Percentiles rank a stretch among this genome's conserved stretches.
phyloP scores from a whole-genome alignment of 129 eudicot species.

The Chrysanthemum seticuspe region DNA sequence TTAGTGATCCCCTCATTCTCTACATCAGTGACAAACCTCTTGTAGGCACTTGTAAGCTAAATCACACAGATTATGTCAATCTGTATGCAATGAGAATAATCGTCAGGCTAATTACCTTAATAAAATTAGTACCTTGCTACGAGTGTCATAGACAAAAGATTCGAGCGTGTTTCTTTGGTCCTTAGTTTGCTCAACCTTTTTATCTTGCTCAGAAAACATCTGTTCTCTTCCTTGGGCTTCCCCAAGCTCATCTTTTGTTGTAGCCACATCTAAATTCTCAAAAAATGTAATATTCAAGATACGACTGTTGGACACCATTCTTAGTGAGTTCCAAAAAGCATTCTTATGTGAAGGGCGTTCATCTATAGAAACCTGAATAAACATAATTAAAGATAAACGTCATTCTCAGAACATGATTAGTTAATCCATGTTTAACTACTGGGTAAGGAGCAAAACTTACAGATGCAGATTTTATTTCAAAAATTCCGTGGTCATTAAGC shows the following conservation, averaged over 20 bases:
- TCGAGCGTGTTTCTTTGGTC: slow-evolving; percentile 75
- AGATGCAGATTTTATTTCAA: slow-evolving; percentile 51
- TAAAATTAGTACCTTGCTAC: slow-evolving; percentile 44
- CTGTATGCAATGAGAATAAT: not conserved
- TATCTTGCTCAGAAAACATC: slow-evolving; percentile 67
- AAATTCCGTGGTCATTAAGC: slow-evolving; percentile 62
- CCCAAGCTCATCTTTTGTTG: slow-evolving; percentile 45
- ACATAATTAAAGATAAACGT: not conserved
- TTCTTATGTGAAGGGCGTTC: slow-evolving; percentile 28
- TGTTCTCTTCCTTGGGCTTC: slow-evolving; percentile 59
- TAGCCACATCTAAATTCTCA: slow-evolving; percentile 40
- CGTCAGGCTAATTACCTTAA: not conserved
- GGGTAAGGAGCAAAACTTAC: slow-evolving; percentile 49
- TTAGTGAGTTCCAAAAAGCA: not conserved
- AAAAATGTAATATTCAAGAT: not conserved
- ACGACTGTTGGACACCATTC: too few relatives aligned
- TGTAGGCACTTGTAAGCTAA: slow-evolving; percentile 56
- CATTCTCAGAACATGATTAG: not conserved
- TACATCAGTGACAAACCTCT: slow-evolving; percentile 51
- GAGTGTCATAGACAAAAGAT: slow-evolving; percentile 75
- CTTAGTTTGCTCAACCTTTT: slow-evolving; percentile 69
- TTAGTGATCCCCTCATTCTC: slow-evolving; percentile 56
- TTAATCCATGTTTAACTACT: not conserved
- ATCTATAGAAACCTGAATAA: slow-evolving; percentile 50
- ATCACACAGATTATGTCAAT: not conserved